Base-by-base conservation (phyloP, 805 yeast species). In the Ogataea angusta region DNA sequence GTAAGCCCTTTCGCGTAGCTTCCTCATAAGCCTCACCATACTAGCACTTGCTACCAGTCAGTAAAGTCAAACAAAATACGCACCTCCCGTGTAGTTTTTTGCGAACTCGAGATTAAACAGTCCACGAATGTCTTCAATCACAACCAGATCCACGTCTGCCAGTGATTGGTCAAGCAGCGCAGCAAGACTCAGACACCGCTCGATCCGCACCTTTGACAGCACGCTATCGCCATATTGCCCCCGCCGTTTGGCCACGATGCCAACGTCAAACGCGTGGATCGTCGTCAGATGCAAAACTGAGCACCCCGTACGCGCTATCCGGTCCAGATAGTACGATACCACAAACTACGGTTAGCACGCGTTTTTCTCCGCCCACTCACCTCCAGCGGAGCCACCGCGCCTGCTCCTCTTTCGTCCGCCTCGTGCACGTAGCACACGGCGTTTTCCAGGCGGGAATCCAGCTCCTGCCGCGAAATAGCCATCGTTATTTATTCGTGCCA, bases 101-200 rank as follows among this genome's bases (percentile, higher is more conserved):
- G 45, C 53, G 23, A 46, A 45, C 23, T 52, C 57, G 6, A 53
- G 19, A 34, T 59, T 57, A 40, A 60, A 57, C n/a, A 54, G 36
- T 16, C 48, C 57, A 14, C 47, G 48, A 6, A 62, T 33, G 30
- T 62, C 64, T 41, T 60, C 61, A 12, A 62, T 42, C 3, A 62
- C 52, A 10, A 59, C 21, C 12, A 52, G 30, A 17, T 47, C 45
- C 25, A 18, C 36, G 13, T 25, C 23, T 9, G 32, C 37, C 12
- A 30, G 14, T 3, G 38, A 22, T 22, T 28, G 12, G 12, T 30
- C 25, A n/a, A 32, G 10, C 12, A 54, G 26, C 6, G 49, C 35
- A 6, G 32, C 33, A 13, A 56, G 28, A 12, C 36, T 41, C 27
- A 47, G 45, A 34, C 54, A 49, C 19, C 54, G 42, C 8, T 37